Evolutionary conservation across 2,329 filamentous ascomycete species (phyloP).

Genomic region (Sporothrix variecibatus): DNA sequence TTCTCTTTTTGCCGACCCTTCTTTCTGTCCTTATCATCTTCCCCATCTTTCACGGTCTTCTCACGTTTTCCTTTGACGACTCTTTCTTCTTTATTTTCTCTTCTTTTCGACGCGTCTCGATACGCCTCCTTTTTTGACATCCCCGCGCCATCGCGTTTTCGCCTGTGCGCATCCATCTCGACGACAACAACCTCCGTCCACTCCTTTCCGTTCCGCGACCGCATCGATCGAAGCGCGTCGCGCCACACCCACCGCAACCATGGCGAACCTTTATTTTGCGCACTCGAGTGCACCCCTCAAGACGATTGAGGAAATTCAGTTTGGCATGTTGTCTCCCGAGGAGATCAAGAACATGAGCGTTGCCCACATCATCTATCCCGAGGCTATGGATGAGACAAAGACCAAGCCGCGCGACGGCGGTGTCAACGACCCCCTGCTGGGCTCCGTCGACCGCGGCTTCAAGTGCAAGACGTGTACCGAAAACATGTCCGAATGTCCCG

Average conservation of each 20-base stretch:
- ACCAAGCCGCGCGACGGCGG: constrained; percentile 87
- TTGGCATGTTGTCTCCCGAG: constrained; percentile 94
- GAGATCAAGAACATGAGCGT: constrained; percentile 99
- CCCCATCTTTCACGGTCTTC: background rate
- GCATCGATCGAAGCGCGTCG: constrained; percentile 3
- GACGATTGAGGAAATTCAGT: constrained; percentile 98
- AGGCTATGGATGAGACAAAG: constrained; percentile 97
- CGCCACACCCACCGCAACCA: constrained; percentile 49
- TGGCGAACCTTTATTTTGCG: constrained; percentile 90
- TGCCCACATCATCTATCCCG: constrained; percentile 93
- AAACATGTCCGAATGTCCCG: constrained; percentile 92
- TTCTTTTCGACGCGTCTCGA: constrained; percentile 2
- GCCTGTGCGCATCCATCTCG: background rate
- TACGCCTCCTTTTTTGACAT: background rate
- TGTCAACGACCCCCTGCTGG: constrained; percentile 92
- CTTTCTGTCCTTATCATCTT: constrained; percentile 14
- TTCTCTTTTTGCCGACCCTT: background rate
- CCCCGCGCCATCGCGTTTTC: background rate
- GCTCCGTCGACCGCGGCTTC: constrained; percentile 93
- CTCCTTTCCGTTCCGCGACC: background rate
- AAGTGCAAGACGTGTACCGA: constrained; percentile 96
- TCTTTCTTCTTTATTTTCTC: background rate
- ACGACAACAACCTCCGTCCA: background rate
- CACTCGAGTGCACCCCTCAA: constrained; percentile 95
- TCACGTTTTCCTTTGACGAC: constrained; percentile 8